A percentile compares a stretch with the other conserved stretches of the same genome.
These are phyloP conservation scores for Phytomonas francai DNA, from an alignment of 208 protist species.

Conservation along the genomic window DNA sequence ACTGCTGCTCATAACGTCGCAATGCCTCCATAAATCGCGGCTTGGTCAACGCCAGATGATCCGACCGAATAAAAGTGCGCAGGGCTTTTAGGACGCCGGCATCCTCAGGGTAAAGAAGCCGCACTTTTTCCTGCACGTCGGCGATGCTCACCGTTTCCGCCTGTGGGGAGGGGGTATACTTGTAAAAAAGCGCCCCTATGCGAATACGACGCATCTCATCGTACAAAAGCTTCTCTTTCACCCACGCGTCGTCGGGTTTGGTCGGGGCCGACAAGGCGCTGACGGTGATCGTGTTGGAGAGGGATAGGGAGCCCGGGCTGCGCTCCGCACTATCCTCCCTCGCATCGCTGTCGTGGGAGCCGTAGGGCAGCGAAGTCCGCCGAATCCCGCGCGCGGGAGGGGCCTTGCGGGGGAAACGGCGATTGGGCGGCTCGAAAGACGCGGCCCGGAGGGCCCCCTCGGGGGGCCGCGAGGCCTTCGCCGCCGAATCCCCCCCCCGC, in stretches of 20 bases:
- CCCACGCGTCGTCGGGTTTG: not conserved
- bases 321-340: not conserved
- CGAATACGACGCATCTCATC: slow-evolving; percentile 45
- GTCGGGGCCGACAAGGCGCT: not conserved
- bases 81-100: slow-evolving; percentile 44
- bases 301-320: not conserved
- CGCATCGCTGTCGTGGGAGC: not conserved
- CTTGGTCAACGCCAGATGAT: slow-evolving; percentile 29
- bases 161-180: slow-evolving; percentile 43
- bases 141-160: slow-evolving; percentile 22
- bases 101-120: slow-evolving; percentile 53
- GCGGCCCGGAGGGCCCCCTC: too few species aligned
- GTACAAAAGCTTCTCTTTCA: slow-evolving; percentile 8
- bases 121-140: slow-evolving; percentile 43
- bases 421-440: not conserved
- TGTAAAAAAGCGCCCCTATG: slow-evolving; percentile 75
- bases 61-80: not conserved
- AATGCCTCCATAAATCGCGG: slow-evolving; percentile 50
- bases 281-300: not conserved
- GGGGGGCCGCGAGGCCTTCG: too few species aligned
- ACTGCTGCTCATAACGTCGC: slow-evolving; percentile 25
- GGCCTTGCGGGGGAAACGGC: not conserved
- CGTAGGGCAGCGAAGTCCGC: not conserved
- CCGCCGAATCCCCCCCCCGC: not conserved
- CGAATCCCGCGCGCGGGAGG: not conserved